phyloP scores from a whole-genome alignment of 306 rosid species.

The Trifolium subterraneum region DNA sequence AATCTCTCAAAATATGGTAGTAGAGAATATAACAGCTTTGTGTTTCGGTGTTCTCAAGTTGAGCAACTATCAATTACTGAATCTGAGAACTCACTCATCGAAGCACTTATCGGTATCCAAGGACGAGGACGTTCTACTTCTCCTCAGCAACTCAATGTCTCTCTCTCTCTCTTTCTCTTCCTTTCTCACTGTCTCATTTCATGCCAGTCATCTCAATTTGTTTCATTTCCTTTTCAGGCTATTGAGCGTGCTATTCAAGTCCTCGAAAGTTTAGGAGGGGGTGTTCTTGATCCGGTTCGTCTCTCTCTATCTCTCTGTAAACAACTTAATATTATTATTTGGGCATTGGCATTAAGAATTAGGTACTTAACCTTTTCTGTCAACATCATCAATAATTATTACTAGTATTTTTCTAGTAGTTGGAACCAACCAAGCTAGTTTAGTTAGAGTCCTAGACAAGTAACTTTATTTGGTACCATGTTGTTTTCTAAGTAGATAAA shows the following conservation, averaged over 20 bases:
- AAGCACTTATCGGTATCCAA: constrained; percentile 80
- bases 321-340: background rate
- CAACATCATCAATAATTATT: too few species aligned
- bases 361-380: too few species aligned
- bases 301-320: too few species aligned
- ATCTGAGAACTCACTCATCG: constrained; percentile 70
- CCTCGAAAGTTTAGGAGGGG: constrained; percentile 64
- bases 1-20: constrained; percentile 36
- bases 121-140: constrained; percentile 97
- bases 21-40: background rate
- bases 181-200: background rate
- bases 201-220: background rate
- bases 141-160: constrained; percentile 72
- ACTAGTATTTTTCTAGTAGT: too few species aligned
- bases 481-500: too few species aligned
- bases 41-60: constrained; percentile 44
- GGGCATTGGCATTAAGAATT: too few species aligned
- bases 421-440: too few species aligned
- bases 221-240: constrained; percentile 49
- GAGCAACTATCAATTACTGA: constrained; percentile 52
- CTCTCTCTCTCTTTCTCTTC: background rate
- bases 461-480: too few species aligned
- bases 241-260: constrained; percentile 73
- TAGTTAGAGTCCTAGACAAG: too few species aligned
- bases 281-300: constrained; percentile 84